A percentile compares a stretch with the other conserved stretches of the same genome.
These are phyloP conservation scores for Jatropha curcas DNA, from an alignment of 345 rosid genomes.

Conservation along the genomic window DNA sequence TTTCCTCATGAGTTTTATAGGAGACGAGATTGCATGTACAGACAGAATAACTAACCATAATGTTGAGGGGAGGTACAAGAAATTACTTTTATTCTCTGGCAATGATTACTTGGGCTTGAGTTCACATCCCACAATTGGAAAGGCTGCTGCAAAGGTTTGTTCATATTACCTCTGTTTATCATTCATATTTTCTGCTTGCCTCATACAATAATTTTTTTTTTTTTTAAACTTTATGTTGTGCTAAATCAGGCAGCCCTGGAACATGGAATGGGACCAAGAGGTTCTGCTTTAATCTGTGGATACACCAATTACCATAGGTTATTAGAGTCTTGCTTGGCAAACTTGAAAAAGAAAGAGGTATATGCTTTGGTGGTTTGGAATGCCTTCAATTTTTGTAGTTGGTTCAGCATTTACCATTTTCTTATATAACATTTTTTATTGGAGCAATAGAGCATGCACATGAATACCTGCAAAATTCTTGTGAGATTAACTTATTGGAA, in stretches of 20 bases:
- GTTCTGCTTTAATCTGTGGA: slow-evolving; percentile 92
- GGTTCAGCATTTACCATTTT: background rate
- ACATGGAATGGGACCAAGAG: slow-evolving; percentile 98
- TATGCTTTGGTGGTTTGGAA: background rate
- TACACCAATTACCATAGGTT: slow-evolving; percentile 82
- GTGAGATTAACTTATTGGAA: background rate
- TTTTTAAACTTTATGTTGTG: background rate
- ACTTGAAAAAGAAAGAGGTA: slow-evolving; percentile 91
- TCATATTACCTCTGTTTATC: background rate
- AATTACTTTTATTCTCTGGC: slow-evolving; percentile 82
- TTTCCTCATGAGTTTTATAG: slow-evolving; percentile 30
- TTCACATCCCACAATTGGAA: slow-evolving; percentile 79
- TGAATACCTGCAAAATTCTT: background rate
- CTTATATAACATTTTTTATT: background rate
- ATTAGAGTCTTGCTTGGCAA: slow-evolving; percentile 81
- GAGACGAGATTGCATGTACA: slow-evolving; percentile 49
- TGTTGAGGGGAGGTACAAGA: slow-evolving; percentile 44
- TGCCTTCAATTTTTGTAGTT: background rate
- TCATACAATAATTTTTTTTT: no score
- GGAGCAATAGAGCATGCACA: background rate
- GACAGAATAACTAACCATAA: slow-evolving; percentile 32
- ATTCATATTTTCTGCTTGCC: background rate
- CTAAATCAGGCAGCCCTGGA: slow-evolving; percentile 69
- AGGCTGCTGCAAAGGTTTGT: slow-evolving; percentile 72
- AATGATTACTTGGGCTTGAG: slow-evolving; percentile 96